A percentile compares a stretch with the other conserved stretches of the same genome.
Evolutionary conservation across 2,329 filamentous ascomycete genomes (phyloP).

Genomic region (Pseudocercospora pini-densiflorae): DNA sequence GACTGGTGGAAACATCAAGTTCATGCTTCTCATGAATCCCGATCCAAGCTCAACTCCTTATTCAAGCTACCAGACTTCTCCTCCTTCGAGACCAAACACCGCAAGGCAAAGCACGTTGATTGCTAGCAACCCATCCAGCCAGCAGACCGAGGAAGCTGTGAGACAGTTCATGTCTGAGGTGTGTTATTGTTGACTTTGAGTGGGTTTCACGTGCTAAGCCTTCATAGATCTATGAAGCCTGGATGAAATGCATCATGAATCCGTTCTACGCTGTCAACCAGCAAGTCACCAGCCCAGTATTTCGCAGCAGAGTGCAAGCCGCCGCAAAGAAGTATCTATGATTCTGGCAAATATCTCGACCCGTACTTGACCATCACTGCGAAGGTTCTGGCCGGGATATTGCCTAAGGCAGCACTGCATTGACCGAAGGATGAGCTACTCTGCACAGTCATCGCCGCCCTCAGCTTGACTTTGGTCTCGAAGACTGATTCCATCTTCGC

Average conservation of each 20-base stretch:
- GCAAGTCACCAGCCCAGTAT: constrained; percentile 84
- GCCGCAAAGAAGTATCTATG: constrained; percentile 75
- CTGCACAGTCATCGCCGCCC: background rate
- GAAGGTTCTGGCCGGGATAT: background rate
- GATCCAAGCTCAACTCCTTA: constrained; percentile 44
- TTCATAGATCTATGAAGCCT: constrained; percentile 81
- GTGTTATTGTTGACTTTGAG: background rate
- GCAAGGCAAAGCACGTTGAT: constrained; percentile 41
- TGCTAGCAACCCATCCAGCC: constrained; percentile 74
- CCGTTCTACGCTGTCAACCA: constrained; percentile 90
- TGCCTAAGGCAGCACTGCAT: constrained; percentile 3
- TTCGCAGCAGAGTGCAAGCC: constrained; percentile 77
- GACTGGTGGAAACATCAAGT: constrained; percentile 89
- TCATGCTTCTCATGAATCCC: constrained; percentile 91
- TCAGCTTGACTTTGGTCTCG: background rate
- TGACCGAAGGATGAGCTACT: background rate
- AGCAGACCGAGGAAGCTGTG: constrained; percentile 93
- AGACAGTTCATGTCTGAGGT: constrained; percentile 87
- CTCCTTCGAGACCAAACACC: constrained; percentile 35
- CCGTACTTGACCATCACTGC: background rate
- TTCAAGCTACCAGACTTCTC: constrained; percentile 37
- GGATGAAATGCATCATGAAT: constrained; percentile 96
- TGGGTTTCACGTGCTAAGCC: constrained; percentile 9
- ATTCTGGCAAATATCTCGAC: background rate
- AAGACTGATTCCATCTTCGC: background rate